phyloP scores from a whole-genome alignment of 139 green algal genomes.

The Picochlorum sp. region DNA sequence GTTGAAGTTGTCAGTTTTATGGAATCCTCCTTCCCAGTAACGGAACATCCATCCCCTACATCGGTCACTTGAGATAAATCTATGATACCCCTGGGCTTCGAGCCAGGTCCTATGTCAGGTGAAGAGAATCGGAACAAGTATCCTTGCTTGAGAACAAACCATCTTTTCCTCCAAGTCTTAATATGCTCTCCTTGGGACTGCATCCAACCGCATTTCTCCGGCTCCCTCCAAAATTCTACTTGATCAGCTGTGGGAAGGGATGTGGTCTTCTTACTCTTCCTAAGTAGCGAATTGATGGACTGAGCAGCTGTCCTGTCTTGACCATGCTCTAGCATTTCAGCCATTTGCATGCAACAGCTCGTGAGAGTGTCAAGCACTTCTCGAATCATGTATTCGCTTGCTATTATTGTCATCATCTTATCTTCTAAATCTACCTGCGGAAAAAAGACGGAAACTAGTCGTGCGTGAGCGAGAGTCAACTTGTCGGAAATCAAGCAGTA shows the following conservation, averaged over 20 bases:
- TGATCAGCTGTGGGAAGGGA: constrained; percentile 61
- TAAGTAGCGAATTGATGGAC: constrained; percentile 38
- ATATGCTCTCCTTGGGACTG: constrained; percentile 76
- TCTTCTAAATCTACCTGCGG: constrained; percentile 68
- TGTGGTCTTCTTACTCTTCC: constrained; percentile 18
- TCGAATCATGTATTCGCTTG: constrained; percentile 48
- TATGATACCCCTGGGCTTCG: constrained; percentile 73
- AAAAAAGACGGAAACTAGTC: background rate
- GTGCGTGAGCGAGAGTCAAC: too few relatives aligned
- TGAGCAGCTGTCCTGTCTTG: constrained; percentile 36
- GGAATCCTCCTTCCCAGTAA: constrained; percentile 57
- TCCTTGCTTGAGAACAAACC: constrained; percentile 85
- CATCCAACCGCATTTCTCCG: constrained; percentile 83
- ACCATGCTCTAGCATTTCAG: constrained; percentile 65
- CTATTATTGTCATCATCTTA: constrained; percentile 50
- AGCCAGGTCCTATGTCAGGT: constrained; percentile 38
- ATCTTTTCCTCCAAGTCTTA: constrained; percentile 78
- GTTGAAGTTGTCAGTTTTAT: constrained; percentile 66
- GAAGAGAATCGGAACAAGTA: constrained; percentile 77
- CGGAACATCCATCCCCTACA: constrained; percentile 37
- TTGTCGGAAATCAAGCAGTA: too few relatives aligned
- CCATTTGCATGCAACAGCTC: constrained; percentile 78
- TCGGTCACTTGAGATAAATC: constrained; percentile 66
- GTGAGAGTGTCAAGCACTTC: constrained; percentile 74
- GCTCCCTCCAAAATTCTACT: constrained; percentile 73